These are phyloP conservation scores for Fraxinus ornus DNA, from an alignment of 305 asterid genomes.

Conservation along the genomic window DNA sequence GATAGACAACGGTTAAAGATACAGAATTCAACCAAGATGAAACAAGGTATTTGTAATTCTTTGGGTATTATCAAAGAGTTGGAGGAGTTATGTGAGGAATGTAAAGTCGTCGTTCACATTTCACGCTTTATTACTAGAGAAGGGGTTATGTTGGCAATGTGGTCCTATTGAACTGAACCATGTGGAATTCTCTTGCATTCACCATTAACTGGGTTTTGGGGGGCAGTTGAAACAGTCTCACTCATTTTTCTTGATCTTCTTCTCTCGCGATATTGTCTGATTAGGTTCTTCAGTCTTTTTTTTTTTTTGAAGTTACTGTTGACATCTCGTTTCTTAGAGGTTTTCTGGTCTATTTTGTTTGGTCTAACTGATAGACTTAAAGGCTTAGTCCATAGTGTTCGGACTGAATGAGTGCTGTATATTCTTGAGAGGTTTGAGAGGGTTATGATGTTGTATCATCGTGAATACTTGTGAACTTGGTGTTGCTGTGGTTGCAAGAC, in stretches of 20 bases:
- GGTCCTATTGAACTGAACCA: background rate
- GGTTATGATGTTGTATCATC: background rate
- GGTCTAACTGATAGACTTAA: background rate
- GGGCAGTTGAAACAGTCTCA: background rate
- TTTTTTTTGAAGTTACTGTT: background rate
- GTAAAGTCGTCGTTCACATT: background rate
- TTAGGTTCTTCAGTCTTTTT: background rate
- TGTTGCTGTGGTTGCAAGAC: background rate
- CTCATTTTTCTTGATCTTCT: background rate
- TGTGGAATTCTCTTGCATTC: background rate
- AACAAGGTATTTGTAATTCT: conserved; percentile 42
- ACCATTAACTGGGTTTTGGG: background rate
- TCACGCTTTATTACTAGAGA: background rate
- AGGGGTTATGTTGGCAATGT: background rate
- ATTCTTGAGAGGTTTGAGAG: background rate
- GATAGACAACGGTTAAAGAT: conserved; percentile 49
- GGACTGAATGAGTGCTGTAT: background rate
- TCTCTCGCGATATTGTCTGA: background rate
- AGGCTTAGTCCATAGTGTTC: background rate
- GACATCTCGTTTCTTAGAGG: background rate
- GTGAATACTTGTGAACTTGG: background rate
- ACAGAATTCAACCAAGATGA: conserved; percentile 36
- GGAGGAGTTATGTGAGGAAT: background rate
- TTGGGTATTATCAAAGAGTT: background rate
- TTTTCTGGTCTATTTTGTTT: background rate